Evolutionary conservation across 495 filamentous ascomycete species (phyloP), one percentile per base, ranked within the genome.

Genomic region (Achaetomiella virescens): DNA sequence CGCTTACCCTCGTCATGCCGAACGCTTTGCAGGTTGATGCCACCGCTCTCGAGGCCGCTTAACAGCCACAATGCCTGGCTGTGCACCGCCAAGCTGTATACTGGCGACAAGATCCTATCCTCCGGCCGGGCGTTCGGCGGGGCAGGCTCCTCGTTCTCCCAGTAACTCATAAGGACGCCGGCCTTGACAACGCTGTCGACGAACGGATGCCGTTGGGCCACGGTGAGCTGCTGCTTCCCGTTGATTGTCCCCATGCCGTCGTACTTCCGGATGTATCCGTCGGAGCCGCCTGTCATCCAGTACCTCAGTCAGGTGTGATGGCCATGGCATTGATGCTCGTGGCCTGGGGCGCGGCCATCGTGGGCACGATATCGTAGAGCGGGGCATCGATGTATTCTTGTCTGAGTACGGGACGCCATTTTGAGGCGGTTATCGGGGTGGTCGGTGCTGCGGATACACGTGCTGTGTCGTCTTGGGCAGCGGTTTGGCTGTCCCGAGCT

Each of bases 121-220:
- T 87, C 83, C 22, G 72, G 62, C 17, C 75, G 67, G 17, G 72
- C 66, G 40, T 61, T 69, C 21, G 73, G 68, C 36, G 69, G 60
- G 20, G 66, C 61, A n/a, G 75, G 76, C 56, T 83, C 78, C 56
- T 81, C 81, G 60, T 96, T 97, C 66, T 95, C 95, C 93, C 95
- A 99, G 67, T 97, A 98, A 63, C 86, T 93, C 80, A 96, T 82
- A 49, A 97, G 71, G 15, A 95, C 83, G 1, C 92, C 93, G 12
- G 91, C 91, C 68, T 97, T 97, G 37, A 89, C 87, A 15, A 99
- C 93, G 59, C 88, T 95, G 65, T 99, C 93, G 33, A 99, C 93
- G 61, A 97, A 99, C 0, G 95, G 93, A 72, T 99, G 93, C 47
- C 88, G 75, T 73, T 99, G 93, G 38, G 93, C 93, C 8, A 99